Evolutionary conservation across 2,329 filamentous ascomycete genomes (phyloP).

Genomic region (Aureobasidium sp.): DNA sequence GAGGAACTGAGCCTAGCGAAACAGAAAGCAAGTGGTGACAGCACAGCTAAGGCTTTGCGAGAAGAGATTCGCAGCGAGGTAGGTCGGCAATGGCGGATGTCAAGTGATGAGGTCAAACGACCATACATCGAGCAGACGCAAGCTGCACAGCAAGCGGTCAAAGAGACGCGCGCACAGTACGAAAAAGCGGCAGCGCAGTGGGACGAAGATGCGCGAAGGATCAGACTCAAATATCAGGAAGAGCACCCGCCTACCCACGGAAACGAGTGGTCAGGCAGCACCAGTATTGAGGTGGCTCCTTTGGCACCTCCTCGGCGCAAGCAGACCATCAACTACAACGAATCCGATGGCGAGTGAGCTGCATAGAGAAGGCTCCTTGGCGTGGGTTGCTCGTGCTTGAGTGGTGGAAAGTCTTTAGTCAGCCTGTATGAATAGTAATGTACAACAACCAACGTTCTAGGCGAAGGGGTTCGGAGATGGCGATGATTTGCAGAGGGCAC

Average conservation of each 20-base stretch:
- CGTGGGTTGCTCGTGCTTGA: neutral
- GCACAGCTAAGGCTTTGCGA: conserved; percentile 58
- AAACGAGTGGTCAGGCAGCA: conserved; percentile 4
- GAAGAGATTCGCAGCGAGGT: conserved; percentile 77
- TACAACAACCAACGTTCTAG: conserved; percentile 4
- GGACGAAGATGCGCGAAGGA: conserved; percentile 57
- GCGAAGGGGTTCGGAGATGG: neutral
- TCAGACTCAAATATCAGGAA: conserved; percentile 31
- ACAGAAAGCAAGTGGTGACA: conserved; percentile 55
- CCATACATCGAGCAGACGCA: conserved; percentile 73
- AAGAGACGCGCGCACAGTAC: conserved; percentile 51
- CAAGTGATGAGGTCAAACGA: conserved; percentile 59
- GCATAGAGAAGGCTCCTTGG: neutral
- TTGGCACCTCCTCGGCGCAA: conserved; percentile 4
- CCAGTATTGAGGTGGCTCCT: conserved; percentile 10
- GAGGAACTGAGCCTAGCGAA: conserved; percentile 62
- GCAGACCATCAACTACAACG: conserved; percentile 8
- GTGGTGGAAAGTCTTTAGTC: conserved; percentile 10
- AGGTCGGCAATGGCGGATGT: conserved; percentile 85
- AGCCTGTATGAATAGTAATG: conserved; percentile 5
- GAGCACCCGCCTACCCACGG: conserved; percentile 13
- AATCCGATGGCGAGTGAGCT: neutral
- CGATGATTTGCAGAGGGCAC: conserved; percentile 4
- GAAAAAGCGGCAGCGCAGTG: conserved; percentile 60
- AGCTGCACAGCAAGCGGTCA: conserved; percentile 61